Base-by-base conservation (phyloP, 225 moss, liverwort and hornwort genomes). In the Straminergon stramineum region DNA sequence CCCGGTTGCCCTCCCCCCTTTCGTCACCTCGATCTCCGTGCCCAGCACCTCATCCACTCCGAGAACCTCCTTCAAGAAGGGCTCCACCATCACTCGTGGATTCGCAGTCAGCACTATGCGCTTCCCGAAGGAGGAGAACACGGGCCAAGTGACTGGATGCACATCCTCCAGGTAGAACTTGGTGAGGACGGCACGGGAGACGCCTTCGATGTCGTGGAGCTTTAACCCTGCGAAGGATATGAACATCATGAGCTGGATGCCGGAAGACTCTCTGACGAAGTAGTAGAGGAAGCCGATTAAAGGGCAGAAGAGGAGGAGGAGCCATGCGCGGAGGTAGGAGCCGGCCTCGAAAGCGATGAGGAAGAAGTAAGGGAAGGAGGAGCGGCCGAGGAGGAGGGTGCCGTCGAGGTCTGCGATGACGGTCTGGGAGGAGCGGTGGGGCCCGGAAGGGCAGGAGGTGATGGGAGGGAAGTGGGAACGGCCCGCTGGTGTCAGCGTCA, bases 311-410 rank as follows among this genome's bases (percentile, higher is more conserved):
- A 96, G 88, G 5, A 97, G 89, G 70, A 98, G 94, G 45, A 93
- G 57, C 61, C 92, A 86, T 15, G 98, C 90, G 23, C 98, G 94
- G 3, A 96, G 48, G 82, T 93, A 89, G 12, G 97, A 89, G 13
- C 98, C 98, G 3, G 96, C 95, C 60, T 98, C 98, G 81, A 98
- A 98, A 18, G 98, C 98, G 13, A 98, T 91, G 63, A 98, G 92
- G 90, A 98, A 97, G 87, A 98, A 98, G 58, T 97, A 98, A 7
- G 98, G 97, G 53, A 98, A 98, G 28, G 97, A 94, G 53, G 92
- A 94, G 20, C 95, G 66, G 3, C 96, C 95, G 34, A 96, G 90
- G 13, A 97, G 56, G 82, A 98, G 90, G 8, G 98, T 98, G 26
- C 98, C 98, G 85, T 98, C 98, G 71, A 98, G 81, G 85, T 98